Percentiles rank a stretch among this genome's conserved stretches.
phyloP scores from a whole-genome alignment of 805 yeast genomes.

The Saccharomycopsis babjevae region DNA sequence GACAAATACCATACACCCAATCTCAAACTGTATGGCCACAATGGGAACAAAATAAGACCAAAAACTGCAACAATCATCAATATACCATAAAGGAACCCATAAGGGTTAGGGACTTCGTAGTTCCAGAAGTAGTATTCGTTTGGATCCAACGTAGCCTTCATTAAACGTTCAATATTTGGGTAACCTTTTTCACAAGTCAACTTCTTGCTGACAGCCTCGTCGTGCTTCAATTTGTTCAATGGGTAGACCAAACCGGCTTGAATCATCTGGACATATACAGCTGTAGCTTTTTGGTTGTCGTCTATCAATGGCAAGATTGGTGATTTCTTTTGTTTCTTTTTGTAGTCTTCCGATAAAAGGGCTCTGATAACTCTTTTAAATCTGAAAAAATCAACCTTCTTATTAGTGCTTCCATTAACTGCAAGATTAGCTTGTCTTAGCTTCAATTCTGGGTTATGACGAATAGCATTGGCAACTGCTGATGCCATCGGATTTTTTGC shows the following conservation, averaged over 20 bases:
- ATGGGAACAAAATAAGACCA: conserved; percentile 68
- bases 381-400: conserved; percentile 73
- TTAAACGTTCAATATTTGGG: conserved; percentile 49
- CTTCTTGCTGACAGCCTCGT: conserved; percentile 51
- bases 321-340: conserved; percentile 38
- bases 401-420: conserved; percentile 27
- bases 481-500: conserved; percentile 42
- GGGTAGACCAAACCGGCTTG: conserved; percentile 68
- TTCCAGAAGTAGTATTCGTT: conserved; percentile 80
- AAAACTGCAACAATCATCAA: conserved; percentile 57
- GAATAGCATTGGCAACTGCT: conserved; percentile 61
- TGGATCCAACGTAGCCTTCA: conserved; percentile 49
- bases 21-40: conserved; percentile 91
- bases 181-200: conserved; percentile 36
- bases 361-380: conserved; percentile 78
- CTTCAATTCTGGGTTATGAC: conserved; percentile 58
- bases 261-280: conserved; percentile 56
- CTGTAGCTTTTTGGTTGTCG: conserved; percentile 46
- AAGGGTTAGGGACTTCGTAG: conserved; percentile 60
- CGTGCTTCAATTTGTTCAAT: conserved; percentile 59
- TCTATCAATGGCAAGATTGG: conserved; percentile 39
- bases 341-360: conserved; percentile 62
- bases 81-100: conserved; percentile 45
- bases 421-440: conserved; percentile 74
- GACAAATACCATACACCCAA: conserved; percentile 86